These are phyloP conservation scores for Arthrocladium fulminans DNA, from an alignment of 2,329 filamentous ascomycete genomes.

Conservation along the genomic window DNA sequence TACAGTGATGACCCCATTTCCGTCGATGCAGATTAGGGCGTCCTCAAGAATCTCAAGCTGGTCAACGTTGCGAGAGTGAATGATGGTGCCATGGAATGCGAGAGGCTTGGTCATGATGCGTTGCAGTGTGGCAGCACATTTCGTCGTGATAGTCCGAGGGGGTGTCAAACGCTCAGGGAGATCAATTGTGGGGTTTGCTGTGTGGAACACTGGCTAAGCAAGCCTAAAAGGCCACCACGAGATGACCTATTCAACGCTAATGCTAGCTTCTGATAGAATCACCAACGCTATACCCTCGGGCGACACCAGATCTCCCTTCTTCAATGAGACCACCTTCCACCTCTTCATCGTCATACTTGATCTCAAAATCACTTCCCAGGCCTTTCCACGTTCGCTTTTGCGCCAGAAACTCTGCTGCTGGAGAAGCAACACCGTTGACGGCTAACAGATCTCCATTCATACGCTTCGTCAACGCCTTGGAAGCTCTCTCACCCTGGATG, in stretches of 20 bases:
- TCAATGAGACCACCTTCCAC: slow-evolving; percentile 59
- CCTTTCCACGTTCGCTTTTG: slow-evolving; percentile 85
- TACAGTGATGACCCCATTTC: slow-evolving; percentile 26
- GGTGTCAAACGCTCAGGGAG: neutral
- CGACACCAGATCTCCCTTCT: slow-evolving; percentile 78
- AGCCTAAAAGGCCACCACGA: no score
- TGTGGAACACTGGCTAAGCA: no score
- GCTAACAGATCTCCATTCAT: slow-evolving; percentile 60
- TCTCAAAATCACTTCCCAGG: slow-evolving; percentile 73
- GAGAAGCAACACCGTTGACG: slow-evolving; percentile 79
- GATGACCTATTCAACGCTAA: no score
- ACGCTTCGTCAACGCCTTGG: slow-evolving; percentile 54
- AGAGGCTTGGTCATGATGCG: slow-evolving; percentile 20
- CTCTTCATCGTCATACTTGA: slow-evolving; percentile 46
- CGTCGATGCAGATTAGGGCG: slow-evolving; percentile 27
- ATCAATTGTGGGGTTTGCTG: neutral
- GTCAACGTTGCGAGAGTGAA: slow-evolving; percentile 25
- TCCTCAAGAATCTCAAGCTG: slow-evolving; percentile 27
- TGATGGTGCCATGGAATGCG: slow-evolving; percentile 29
- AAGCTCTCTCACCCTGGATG: slow-evolving; percentile 11
- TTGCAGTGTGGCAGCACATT: neutral
- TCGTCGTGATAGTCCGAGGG: neutral
- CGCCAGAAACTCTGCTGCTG: slow-evolving; percentile 77
- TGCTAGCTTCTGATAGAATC: slow-evolving; percentile 10
- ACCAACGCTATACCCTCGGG: slow-evolving; percentile 76